These are phyloP conservation scores for Zymoseptoria crescenta DNA, from an alignment of 2,329 filamentous ascomycete species.

Conservation along the genomic window DNA sequence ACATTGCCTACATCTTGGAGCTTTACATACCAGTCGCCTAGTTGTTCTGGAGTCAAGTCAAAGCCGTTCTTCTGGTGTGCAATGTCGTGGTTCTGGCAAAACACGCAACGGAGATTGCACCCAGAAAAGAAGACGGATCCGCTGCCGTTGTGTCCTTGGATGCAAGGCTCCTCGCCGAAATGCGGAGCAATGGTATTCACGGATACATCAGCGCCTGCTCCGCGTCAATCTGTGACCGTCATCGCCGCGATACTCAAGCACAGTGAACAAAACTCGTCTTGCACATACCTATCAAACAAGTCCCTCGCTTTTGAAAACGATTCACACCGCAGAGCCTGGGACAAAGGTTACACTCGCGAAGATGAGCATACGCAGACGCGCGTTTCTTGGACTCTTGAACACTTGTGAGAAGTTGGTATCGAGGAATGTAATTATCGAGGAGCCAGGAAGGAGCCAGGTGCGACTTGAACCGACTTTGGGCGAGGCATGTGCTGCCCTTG, in stretches of 20 bases:
- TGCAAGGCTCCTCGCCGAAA: conserved; percentile 75
- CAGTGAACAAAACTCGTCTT: background rate
- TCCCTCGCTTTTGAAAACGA: conserved; percentile 68
- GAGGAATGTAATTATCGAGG: conserved; percentile 64
- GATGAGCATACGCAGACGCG: conserved; percentile 63
- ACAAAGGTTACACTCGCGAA: conserved; percentile 73
- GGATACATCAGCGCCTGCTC: conserved; percentile 56
- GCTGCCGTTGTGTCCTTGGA: conserved; percentile 73
- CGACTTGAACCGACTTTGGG: conserved; percentile 11
- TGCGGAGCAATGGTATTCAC: conserved; percentile 81
- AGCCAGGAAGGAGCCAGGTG: conserved; percentile 57
- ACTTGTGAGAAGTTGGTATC: conserved; percentile 61
- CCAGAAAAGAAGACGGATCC: conserved; percentile 77
- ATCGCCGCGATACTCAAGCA: background rate
- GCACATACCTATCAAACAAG: conserved; percentile 55
- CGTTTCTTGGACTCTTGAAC: conserved; percentile 65
- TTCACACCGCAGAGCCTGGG: conserved; percentile 71
- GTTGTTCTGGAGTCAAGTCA: conserved; percentile 67
- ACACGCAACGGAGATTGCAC: conserved; percentile 65
- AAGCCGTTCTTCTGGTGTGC: conserved; percentile 74
- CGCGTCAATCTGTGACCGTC: background rate
- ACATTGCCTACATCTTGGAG: conserved; percentile 69
- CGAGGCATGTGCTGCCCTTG: background rate
- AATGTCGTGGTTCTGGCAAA: conserved; percentile 78
- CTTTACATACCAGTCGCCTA: conserved; percentile 77